A percentile compares a stretch with the other conserved stretches of the same genome.
These are phyloP conservation scores for Funneliformis geosporum DNA, from an alignment of 192 early-diverging fungal species.

Conservation along the genomic window DNA sequence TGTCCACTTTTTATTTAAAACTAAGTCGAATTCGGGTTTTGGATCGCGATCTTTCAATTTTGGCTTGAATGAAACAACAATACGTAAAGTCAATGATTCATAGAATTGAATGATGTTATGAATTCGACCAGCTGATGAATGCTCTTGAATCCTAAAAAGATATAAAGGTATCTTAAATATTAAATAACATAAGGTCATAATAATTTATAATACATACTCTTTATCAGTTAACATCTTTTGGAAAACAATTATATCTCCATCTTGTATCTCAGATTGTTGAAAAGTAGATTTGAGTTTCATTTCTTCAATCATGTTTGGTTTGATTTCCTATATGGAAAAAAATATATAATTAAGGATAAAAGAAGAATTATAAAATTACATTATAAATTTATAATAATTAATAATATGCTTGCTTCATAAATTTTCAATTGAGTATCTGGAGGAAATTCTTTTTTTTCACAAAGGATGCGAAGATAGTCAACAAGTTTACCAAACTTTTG, in stretches of 20 bases:
- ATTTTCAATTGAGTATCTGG: conserved; percentile 59
- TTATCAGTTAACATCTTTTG: conserved; percentile 60
- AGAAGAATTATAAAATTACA: not conserved
- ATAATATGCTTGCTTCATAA: conserved; percentile 55
- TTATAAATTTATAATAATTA: not conserved
- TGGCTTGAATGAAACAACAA: conserved; percentile 73
- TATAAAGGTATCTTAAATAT: not conserved
- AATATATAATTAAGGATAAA: not conserved
- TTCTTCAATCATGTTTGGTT: conserved; percentile 87
- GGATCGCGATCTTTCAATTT: conserved; percentile 43
- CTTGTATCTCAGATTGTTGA: conserved; percentile 77
- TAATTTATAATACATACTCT: conserved; percentile 40
- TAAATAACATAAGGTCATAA: not conserved
- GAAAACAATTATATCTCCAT: conserved; percentile 92
- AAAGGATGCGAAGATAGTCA: conserved; percentile 60
- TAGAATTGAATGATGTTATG: conserved; percentile 70
- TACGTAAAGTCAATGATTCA: conserved; percentile 70
- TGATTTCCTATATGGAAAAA: conserved; percentile 73
- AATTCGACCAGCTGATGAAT: conserved; percentile 42
- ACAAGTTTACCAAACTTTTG: conserved; percentile 53
- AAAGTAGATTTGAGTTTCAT: conserved; percentile 70
- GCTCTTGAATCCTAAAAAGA: conserved; percentile 35
- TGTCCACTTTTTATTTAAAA: conserved; percentile 64
- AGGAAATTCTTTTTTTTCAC: conserved; percentile 56
- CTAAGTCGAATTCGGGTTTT: conserved; percentile 48